These are phyloP conservation scores for Tricladium varicosporioides DNA, from an alignment of 2,329 filamentous ascomycete species.

Conservation along the genomic window DNA sequence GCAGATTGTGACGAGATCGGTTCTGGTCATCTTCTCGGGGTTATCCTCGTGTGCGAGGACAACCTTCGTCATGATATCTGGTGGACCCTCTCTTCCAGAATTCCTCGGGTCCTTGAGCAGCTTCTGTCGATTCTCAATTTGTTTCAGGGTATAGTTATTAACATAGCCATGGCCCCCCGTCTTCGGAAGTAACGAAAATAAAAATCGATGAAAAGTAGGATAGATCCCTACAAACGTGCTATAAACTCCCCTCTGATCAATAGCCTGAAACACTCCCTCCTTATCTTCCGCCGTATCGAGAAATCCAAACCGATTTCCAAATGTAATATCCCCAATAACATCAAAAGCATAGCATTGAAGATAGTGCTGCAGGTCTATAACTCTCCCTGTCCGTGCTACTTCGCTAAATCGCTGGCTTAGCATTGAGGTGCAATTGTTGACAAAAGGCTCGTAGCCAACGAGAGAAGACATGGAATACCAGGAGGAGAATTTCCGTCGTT, in stretches of 20 bases:
- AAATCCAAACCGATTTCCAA: conserved; percentile 42
- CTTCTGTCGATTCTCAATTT: conserved; percentile 20
- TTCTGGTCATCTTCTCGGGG: conserved; percentile 34
- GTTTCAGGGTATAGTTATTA: conserved; percentile 14
- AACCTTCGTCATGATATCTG: conserved; percentile 43
- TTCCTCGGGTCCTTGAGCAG: conserved; percentile 17
- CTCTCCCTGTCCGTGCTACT: conserved; percentile 30
- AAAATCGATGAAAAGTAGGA: conserved; percentile 36
- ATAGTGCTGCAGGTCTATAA: conserved; percentile 42
- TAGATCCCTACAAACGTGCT: conserved; percentile 43
- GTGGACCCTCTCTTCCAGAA: conserved; percentile 11
- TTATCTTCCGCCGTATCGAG: conserved; percentile 46
- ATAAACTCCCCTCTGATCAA: conserved; percentile 38
- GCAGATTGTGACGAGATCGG: conserved; percentile 32
- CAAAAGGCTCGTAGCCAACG: conserved; percentile 47
- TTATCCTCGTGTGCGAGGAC: conserved; percentile 36
- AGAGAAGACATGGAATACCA: conserved; percentile 49
- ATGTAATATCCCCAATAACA: conserved; percentile 51
- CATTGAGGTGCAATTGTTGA: conserved; percentile 45
- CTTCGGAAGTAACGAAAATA: conserved; percentile 32
- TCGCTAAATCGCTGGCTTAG: conserved; percentile 39
- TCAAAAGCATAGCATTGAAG: conserved; percentile 50
- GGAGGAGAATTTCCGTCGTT: conserved; percentile 41
- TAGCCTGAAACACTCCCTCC: conserved; percentile 39
- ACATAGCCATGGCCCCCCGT: conserved; percentile 22